A percentile compares a stretch with the other conserved stretches of the same genome.
phyloP scores from a whole-genome alignment of 202 grass and related monocot genomes.

The Alloteropsis angusta region DNA sequence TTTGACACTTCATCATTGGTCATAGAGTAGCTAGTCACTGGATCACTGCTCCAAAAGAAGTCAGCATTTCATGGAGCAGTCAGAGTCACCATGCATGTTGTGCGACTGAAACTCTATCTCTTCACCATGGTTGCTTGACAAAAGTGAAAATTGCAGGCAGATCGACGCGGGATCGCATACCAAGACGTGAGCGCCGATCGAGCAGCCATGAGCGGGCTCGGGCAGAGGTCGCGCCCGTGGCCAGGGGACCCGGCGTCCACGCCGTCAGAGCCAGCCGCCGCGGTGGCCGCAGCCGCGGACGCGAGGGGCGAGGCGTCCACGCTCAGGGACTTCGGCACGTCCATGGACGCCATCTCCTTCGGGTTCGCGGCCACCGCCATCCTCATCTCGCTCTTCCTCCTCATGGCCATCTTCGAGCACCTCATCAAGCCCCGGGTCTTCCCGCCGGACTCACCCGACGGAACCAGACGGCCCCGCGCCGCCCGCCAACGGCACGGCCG shows the following conservation, averaged over 20 bases:
- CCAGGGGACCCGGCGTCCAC: slow-evolving; percentile 31
- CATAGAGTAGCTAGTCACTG: background rate
- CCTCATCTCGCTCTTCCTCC: slow-evolving; percentile 95
- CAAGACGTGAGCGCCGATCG: background rate
- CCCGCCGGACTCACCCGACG: slow-evolving; percentile 19
- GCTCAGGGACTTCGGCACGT: slow-evolving; percentile 73
- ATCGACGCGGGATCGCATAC: background rate
- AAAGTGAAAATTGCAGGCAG: slow-evolving; percentile 11
- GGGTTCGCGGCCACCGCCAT: slow-evolving; percentile 88
- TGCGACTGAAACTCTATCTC: background rate
- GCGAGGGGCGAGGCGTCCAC: slow-evolving; percentile 36
- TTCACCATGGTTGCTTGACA: background rate
- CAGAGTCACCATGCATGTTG: background rate
- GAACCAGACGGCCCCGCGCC: background rate
- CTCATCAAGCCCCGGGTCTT: slow-evolving; percentile 75
- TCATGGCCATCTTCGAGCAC: slow-evolving; percentile 95
- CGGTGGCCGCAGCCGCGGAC: slow-evolving; percentile 14
- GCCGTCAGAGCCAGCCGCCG: slow-evolving; percentile 18
- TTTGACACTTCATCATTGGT: background rate
- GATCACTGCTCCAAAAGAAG: background rate
- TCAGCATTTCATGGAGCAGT: background rate
- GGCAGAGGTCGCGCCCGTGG: slow-evolving; percentile 54
- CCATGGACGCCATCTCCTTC: slow-evolving; percentile 88
- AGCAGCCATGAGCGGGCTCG: slow-evolving; percentile 46
- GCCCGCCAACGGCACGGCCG: background rate